phyloP scores from a whole-genome alignment of 192 early-diverging fungal genomes.

The Rhizophagus sp. region DNA sequence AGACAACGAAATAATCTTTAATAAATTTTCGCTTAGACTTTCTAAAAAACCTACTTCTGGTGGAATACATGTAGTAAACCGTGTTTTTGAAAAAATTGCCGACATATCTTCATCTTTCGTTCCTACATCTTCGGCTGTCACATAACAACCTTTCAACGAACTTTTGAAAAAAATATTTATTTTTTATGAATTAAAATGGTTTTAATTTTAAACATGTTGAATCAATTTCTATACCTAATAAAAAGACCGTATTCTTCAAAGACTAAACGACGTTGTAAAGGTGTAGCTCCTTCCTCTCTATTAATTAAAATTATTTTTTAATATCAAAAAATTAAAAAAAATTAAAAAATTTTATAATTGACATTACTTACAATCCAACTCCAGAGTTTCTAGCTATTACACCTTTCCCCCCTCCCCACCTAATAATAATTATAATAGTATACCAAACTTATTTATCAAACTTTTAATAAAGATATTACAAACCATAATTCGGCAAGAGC shows the following conservation, averaged over 20 bases:
- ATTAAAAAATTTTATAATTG: not conserved
- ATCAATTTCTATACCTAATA: slow-evolving; percentile 16
- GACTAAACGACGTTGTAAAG: slow-evolving; percentile 24
- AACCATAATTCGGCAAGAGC: slow-evolving; percentile 41
- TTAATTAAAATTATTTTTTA: no score
- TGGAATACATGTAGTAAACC: slow-evolving; percentile 48
- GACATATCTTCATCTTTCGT: slow-evolving; percentile 35
- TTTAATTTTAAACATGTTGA: not conserved
- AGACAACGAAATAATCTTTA: not conserved
- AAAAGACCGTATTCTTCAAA: slow-evolving; percentile 49
- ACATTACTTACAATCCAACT: slow-evolving; percentile 31
- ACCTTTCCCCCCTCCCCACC: slow-evolving; percentile 53
- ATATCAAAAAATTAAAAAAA: not conserved
- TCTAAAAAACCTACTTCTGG: not conserved
- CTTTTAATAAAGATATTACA: not conserved
- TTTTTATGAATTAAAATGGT: not conserved
- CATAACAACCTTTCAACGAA: slow-evolving; percentile 43
- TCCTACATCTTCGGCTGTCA: slow-evolving; percentile 49
- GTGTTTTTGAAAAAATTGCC: slow-evolving; percentile 37
- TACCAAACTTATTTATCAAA: not conserved
- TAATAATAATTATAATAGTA: not conserved
- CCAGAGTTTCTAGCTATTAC: slow-evolving; percentile 45
- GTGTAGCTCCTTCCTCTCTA: not conserved
- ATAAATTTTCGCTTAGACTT: not conserved
- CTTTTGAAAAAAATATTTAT: slow-evolving; percentile 4